A percentile compares a stretch with the other conserved stretches of the same genome.
Conservation (phyloP, 164 flowering plant genomes). For the Nymphaea thermarum region DNA sequence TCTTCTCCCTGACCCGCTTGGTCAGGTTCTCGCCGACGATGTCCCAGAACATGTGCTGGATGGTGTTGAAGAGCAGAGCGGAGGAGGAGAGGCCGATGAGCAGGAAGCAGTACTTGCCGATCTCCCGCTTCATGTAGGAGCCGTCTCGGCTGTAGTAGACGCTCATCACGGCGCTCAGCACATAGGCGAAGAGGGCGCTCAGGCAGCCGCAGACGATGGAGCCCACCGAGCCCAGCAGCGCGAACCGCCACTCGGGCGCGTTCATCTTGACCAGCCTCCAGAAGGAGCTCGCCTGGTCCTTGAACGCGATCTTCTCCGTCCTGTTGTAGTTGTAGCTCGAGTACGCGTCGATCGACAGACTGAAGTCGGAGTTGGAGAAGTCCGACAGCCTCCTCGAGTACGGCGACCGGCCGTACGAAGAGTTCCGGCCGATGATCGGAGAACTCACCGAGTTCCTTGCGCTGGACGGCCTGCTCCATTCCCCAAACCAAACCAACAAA, state of each 20-base stretch:
- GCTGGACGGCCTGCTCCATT: slow-evolving; percentile 72
- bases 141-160: slow-evolving; percentile 78
- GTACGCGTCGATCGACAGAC: slow-evolving; percentile 58
- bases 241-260: slow-evolving; percentile 87
- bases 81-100: slow-evolving; percentile 89
- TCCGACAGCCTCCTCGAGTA: slow-evolving; percentile 93
- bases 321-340: slow-evolving; percentile 35
- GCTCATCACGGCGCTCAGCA: slow-evolving; percentile 89
- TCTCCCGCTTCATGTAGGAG: slow-evolving; percentile 64
- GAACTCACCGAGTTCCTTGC: slow-evolving; percentile 98
- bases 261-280: slow-evolving; percentile 95
- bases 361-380: slow-evolving; percentile 89
- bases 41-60: slow-evolving; percentile 93
- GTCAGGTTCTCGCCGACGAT: slow-evolving; percentile 93
- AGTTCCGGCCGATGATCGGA: slow-evolving; percentile 83
- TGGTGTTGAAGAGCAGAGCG: slow-evolving; percentile 78
- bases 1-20: slow-evolving; percentile 81
- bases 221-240: slow-evolving; percentile 82
- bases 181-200: slow-evolving; percentile 86
- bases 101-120: slow-evolving; percentile 74
- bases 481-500: too few species aligned
- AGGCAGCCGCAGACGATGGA: slow-evolving; percentile 82
- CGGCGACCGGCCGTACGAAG: slow-evolving; percentile 92
- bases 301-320: slow-evolving; percentile 72
- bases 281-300: slow-evolving; percentile 93